Evolutionary conservation across 305 asterid species (phyloP).

Genomic region (Stenogyne calaminthoides): DNA sequence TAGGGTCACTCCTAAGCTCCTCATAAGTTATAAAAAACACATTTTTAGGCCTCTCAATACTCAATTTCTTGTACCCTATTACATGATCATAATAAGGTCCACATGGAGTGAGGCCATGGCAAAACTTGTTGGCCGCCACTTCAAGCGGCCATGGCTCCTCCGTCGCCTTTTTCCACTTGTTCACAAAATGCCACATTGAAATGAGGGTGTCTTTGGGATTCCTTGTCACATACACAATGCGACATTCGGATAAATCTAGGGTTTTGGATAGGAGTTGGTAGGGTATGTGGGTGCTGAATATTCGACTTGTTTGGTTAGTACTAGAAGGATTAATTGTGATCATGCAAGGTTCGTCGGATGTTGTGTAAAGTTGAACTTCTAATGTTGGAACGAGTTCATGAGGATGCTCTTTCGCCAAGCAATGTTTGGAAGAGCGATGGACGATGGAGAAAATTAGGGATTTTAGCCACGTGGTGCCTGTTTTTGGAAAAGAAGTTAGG

Average conservation of each 20-base stretch:
- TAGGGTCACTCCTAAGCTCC: constrained; percentile 38
- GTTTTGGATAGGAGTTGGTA: constrained; percentile 40
- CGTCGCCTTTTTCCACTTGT: constrained; percentile 36
- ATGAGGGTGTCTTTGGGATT: constrained; percentile 53
- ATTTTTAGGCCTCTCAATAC: constrained; percentile 30
- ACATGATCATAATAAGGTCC: constrained; percentile 43
- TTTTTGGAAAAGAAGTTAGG: constrained; percentile 49
- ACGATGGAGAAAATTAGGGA: constrained; percentile 43
- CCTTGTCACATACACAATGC: constrained; percentile 44
- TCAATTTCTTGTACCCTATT: constrained; percentile 37
- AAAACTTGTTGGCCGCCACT: constrained; percentile 27
- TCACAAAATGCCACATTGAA: constrained; percentile 49
- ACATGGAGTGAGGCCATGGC: constrained; percentile 27
- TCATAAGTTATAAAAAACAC: constrained; percentile 50
- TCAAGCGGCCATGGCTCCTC: constrained; percentile 36
- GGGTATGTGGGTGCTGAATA: constrained; percentile 48
- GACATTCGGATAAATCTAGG: constrained; percentile 35
- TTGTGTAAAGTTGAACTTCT: constrained; percentile 40
- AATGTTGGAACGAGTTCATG: constrained; percentile 45
- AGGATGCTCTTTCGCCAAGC: constrained; percentile 25
- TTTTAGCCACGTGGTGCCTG: constrained; percentile 60
- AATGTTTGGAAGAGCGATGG: constrained; percentile 35
- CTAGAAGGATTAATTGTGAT: neutral
- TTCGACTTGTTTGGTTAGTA: neutral
- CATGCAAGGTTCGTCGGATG: neutral